These are phyloP conservation scores for Cyclotella atomus DNA, from an alignment of 108 stramenopile species.

Conservation along the genomic window DNA sequence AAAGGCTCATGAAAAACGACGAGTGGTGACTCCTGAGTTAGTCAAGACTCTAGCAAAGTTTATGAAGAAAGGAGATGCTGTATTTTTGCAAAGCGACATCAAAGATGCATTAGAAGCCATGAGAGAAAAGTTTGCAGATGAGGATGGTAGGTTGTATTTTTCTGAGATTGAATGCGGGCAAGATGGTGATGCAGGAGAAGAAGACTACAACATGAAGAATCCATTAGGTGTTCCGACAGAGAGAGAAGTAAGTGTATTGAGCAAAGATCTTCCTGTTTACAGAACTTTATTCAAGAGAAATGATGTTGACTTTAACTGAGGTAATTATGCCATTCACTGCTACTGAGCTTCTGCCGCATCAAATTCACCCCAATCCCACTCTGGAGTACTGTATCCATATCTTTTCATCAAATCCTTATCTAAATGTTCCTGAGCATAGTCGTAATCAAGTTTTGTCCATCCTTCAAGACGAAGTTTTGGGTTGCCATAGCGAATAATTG, in stretches of 20 bases:
- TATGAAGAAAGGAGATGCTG: slow-evolving; percentile 54
- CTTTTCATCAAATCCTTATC: slow-evolving; percentile 43
- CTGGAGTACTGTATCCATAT: slow-evolving; percentile 60
- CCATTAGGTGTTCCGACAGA: slow-evolving; percentile 83
- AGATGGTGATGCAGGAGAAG: slow-evolving; percentile 10
- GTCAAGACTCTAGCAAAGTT: slow-evolving; percentile 69
- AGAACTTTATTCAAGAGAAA: slow-evolving; percentile 70
- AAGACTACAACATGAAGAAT: slow-evolving; percentile 71
- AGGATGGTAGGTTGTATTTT: slow-evolving; percentile 48
- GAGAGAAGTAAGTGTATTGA: slow-evolving; percentile 84
- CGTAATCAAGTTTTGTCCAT: slow-evolving; percentile 53
- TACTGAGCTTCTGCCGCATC: background rate
- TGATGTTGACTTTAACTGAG: too few species aligned
- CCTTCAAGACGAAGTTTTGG: slow-evolving; percentile 37
- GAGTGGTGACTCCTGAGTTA: slow-evolving; percentile 78
- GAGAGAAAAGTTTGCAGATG: slow-evolving; percentile 71
- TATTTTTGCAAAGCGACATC: slow-evolving; percentile 84
- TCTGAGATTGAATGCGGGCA: slow-evolving; percentile 47
- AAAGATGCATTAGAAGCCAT: slow-evolving; percentile 82
- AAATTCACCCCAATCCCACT: background rate
- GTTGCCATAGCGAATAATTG: slow-evolving; percentile 11
- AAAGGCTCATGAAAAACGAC: slow-evolving; percentile 69
- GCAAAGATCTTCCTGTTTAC: slow-evolving; percentile 75
- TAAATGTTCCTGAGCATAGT: slow-evolving; percentile 41
- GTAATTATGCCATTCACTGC: too few species aligned